Evolutionary conservation across 176 grass and related monocot species (phyloP).

Genomic region (Elymus sibiricus): DNA sequence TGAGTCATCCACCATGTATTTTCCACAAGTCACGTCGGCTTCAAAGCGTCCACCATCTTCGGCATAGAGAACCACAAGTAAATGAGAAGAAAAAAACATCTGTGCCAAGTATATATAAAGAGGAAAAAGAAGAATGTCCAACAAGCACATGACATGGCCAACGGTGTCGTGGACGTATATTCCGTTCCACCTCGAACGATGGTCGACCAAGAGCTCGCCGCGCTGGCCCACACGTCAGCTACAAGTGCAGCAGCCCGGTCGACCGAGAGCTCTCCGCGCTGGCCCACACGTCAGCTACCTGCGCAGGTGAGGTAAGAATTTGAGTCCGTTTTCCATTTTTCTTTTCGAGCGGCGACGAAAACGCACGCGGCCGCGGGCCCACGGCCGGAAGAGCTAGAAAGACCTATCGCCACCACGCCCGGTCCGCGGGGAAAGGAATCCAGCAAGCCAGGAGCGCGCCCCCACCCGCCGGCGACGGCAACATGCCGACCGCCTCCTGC

Average conservation of each 20-base stretch:
- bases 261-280: neutral
- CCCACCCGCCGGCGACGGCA: slow-evolving; percentile 22
- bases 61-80: too few species aligned
- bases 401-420: slow-evolving; percentile 10
- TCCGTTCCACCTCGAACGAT: neutral
- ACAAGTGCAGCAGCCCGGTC: neutral
- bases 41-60: too few species aligned
- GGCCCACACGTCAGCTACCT: slow-evolving; percentile 20
- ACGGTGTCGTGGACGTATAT: slow-evolving; percentile 21
- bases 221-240: slow-evolving; percentile 15
- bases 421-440: neutral
- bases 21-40: too few species aligned
- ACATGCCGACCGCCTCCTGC: slow-evolving; percentile 52
- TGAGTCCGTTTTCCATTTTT: neutral
- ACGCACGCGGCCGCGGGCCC: neutral
- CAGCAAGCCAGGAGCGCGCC: neutral
- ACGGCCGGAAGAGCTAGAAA: slow-evolving; percentile 6
- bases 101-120: too few species aligned
- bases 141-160: too few species aligned
- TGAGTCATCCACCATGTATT: too few species aligned
- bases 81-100: too few species aligned
- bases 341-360: neutral
- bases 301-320: neutral
- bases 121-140: too few species aligned
- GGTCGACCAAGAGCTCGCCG: slow-evolving; percentile 14